Evolutionary conservation across 2,329 filamentous ascomycete species (phyloP).

Genomic region (Fusarium fracticaudum): DNA sequence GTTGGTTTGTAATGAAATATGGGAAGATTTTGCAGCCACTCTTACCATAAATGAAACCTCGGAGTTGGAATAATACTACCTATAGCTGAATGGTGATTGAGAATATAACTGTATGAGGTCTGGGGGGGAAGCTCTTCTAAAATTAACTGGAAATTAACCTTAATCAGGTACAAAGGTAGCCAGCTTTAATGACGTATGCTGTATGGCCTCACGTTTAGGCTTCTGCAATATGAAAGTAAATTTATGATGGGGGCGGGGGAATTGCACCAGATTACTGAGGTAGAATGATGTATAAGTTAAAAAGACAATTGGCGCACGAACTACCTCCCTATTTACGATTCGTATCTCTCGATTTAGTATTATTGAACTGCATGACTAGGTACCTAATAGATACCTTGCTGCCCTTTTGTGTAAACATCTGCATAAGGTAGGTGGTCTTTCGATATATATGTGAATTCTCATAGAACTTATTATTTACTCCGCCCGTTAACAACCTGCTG

Average conservation of each 20-base stretch:
- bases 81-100: too few relatives aligned
- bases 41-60: not conserved
- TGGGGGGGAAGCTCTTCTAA: not conserved
- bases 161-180: not conserved
- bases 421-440: not conserved
- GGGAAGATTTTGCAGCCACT: not conserved
- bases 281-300: not conserved
- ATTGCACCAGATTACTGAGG: not conserved
- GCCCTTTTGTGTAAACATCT: not conserved
- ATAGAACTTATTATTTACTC: not conserved
- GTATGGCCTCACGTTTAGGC: not conserved
- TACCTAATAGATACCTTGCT: not conserved
- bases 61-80: not conserved
- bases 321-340: not conserved
- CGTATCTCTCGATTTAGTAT: not conserved
- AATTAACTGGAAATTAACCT: not conserved
- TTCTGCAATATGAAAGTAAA: not conserved
- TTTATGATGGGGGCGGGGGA: not conserved
- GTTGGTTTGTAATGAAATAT: slow-evolving; percentile 27
- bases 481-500: not conserved
- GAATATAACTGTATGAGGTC: not conserved
- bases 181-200: not conserved
- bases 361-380: not conserved
- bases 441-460: not conserved
- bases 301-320: not conserved